phyloP scores from a whole-genome alignment of 139 green algal species.

The Chlamydomonas sp. region DNA sequence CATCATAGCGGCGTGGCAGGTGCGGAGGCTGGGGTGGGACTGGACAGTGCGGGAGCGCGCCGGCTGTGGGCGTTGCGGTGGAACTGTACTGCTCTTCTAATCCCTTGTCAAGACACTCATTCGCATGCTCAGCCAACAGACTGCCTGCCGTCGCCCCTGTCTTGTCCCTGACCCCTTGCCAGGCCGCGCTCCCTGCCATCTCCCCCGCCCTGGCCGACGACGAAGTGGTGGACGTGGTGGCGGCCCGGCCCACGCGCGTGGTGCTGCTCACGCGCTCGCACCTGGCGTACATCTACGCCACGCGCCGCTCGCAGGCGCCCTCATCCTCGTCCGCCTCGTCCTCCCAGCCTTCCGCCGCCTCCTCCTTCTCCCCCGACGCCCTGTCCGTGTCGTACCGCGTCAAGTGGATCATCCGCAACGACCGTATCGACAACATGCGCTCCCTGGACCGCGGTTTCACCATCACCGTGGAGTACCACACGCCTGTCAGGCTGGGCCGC shows the following conservation, averaged over 20 bases:
- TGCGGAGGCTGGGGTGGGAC: neutral
- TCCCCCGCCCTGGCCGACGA: slow-evolving; percentile 64
- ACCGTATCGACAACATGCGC: slow-evolving; percentile 58
- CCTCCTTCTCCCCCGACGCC: neutral
- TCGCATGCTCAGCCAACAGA: neutral
- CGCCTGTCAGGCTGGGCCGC: slow-evolving; percentile 34
- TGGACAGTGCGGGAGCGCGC: neutral
- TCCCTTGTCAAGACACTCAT: neutral
- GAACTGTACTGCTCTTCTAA: neutral
- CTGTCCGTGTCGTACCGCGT: slow-evolving; percentile 38
- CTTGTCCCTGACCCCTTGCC: slow-evolving; percentile 6
- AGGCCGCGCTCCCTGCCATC: slow-evolving; percentile 64
- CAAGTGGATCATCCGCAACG: slow-evolving; percentile 57
- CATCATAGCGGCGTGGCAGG: slow-evolving; percentile 73
- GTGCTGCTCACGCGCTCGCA: slow-evolving; percentile 81
- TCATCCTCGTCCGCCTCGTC: neutral
- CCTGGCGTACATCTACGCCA: slow-evolving; percentile 75
- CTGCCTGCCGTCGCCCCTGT: slow-evolving; percentile 12
- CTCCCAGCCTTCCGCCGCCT: neutral
- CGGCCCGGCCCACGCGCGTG: slow-evolving; percentile 63
- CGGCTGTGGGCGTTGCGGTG: neutral
- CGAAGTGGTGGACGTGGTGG: slow-evolving; percentile 75
- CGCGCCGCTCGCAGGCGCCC: neutral
- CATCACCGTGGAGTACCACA: slow-evolving; percentile 54
- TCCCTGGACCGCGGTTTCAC: slow-evolving; percentile 47